These are phyloP conservation scores for Debaryomyces nepalensis DNA, from an alignment of 1,139 yeast genomes.

Conservation along the genomic window DNA sequence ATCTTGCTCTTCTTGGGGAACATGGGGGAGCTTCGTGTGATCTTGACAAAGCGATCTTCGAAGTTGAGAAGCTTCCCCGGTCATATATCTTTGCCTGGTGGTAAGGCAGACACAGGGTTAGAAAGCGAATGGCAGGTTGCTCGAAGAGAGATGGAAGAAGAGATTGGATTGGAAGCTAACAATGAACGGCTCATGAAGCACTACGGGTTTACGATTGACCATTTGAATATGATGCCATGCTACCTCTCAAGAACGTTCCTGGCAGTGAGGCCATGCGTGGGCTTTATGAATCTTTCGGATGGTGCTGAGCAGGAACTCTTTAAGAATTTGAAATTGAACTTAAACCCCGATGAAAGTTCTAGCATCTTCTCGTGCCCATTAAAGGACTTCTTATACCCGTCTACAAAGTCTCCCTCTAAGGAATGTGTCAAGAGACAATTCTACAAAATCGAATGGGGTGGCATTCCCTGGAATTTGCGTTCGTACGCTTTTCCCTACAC, in stretches of 20 bases:
- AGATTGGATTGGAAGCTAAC: slow-evolving; percentile 70
- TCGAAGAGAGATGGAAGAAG: slow-evolving; percentile 83
- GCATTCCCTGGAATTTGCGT: slow-evolving; percentile 65
- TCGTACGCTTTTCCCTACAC: slow-evolving; percentile 63
- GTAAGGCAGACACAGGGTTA: slow-evolving; percentile 68
- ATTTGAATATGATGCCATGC: slow-evolving; percentile 66
- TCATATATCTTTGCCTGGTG: slow-evolving; percentile 90
- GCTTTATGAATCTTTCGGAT: slow-evolving; percentile 50
- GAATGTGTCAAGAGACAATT: slow-evolving; percentile 53
- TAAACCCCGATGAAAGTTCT: slow-evolving; percentile 77
- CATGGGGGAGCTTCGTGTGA: slow-evolving; percentile 73
- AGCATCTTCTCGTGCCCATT: slow-evolving; percentile 72
- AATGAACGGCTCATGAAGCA: slow-evolving; percentile 47
- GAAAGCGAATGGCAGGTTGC: slow-evolving; percentile 77
- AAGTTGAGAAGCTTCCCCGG: slow-evolving; percentile 77
- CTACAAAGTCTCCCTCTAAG: slow-evolving; percentile 30
- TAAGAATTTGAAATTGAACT: slow-evolving; percentile 39
- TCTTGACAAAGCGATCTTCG: slow-evolving; percentile 77
- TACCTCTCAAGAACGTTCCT: slow-evolving; percentile 79
- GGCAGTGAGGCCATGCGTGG: slow-evolving; percentile 83
- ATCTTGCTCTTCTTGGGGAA: slow-evolving; percentile 71
- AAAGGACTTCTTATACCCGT: slow-evolving; percentile 58
- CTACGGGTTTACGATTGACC: slow-evolving; percentile 60
- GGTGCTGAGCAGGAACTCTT: slow-evolving; percentile 27
- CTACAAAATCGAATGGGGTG: slow-evolving; percentile 64